Percentiles rank a stretch among this genome's conserved stretches.
phyloP scores from a whole-genome alignment of 2,329 filamentous ascomycete species.

The Alternaria sp. region DNA sequence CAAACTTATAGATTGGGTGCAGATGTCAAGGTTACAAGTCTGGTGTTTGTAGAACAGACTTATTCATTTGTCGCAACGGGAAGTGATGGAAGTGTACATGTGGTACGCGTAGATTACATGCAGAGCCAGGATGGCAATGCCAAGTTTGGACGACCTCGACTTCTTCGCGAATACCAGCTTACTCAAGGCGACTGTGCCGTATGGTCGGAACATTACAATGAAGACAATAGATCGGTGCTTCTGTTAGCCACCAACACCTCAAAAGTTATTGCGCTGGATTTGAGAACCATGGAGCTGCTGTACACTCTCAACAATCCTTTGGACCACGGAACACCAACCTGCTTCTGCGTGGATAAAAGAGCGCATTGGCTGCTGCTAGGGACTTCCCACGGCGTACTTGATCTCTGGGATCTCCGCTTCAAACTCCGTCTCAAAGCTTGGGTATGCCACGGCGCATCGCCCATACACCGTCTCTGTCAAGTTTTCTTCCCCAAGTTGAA shows the following conservation, averaged over 20 bases:
- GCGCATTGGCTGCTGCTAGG: conserved; percentile 91
- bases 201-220: conserved; percentile 91
- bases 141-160: conserved; percentile 79
- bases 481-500: conserved; percentile 67
- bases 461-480: conserved; percentile 76
- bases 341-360: conserved; percentile 85
- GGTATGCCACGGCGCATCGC: conserved; percentile 81
- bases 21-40: conserved; percentile 75
- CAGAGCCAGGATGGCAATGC: conserved; percentile 62
- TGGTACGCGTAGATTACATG: conserved; percentile 80
- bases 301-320: conserved; percentile 86
- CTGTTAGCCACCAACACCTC: conserved; percentile 87
- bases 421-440: conserved; percentile 85
- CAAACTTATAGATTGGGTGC: conserved; percentile 81
- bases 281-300: conserved; percentile 83
- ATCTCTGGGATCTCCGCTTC: conserved; percentile 98
- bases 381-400: conserved; percentile 89
- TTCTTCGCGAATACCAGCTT: conserved; percentile 79
- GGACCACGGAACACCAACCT: conserved; percentile 89
- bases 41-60: conserved; percentile 93
- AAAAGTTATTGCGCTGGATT: conserved; percentile 81
- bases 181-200: conserved; percentile 77
- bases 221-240: conserved; percentile 81
- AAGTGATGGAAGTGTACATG: conserved; percentile 81
- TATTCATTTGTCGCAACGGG: conserved; percentile 93